Percentiles rank a stretch among this genome's conserved stretches.
phyloP scores from a whole-genome alignment of 176 grass and related monocot genomes.

The bread wheat (Triticum aestivum) region DNA sequence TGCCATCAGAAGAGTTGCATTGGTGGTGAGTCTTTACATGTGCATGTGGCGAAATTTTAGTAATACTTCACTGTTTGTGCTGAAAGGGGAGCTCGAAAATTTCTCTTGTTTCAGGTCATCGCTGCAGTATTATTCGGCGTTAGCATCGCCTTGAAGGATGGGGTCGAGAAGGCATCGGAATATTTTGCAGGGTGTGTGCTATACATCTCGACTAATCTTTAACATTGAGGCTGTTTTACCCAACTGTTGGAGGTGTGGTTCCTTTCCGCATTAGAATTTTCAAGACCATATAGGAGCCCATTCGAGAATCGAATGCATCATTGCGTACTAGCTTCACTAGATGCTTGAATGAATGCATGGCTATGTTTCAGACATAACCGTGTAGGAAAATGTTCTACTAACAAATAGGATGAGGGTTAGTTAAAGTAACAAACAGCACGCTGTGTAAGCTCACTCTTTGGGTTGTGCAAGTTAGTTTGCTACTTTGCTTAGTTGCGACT shows the following conservation, averaged over 20 bases:
- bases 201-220: constrained; percentile 26
- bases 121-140: constrained; percentile 74
- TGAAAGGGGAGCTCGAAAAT: neutral
- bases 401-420: neutral
- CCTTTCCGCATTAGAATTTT: constrained; percentile 7
- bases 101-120: constrained; percentile 50
- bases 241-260: neutral
- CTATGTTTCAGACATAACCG: neutral
- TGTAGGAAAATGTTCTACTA: neutral
- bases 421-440: neutral
- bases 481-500: neutral
- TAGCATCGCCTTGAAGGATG: constrained; percentile 69
- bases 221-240: neutral
- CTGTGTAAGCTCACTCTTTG: neutral
- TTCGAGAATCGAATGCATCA: neutral
- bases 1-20: constrained; percentile 45
- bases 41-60: neutral
- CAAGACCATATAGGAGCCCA: neutral
- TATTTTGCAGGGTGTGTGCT: constrained; percentile 90
- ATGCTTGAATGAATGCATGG: neutral
- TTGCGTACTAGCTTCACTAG: neutral
- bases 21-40: constrained; percentile 41
- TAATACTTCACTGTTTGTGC: neutral
- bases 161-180: constrained; percentile 74
- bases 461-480: constrained; percentile 19